phyloP scores from a whole-genome alignment of 345 rosid genomes.

The Capsella bursapastoris region DNA sequence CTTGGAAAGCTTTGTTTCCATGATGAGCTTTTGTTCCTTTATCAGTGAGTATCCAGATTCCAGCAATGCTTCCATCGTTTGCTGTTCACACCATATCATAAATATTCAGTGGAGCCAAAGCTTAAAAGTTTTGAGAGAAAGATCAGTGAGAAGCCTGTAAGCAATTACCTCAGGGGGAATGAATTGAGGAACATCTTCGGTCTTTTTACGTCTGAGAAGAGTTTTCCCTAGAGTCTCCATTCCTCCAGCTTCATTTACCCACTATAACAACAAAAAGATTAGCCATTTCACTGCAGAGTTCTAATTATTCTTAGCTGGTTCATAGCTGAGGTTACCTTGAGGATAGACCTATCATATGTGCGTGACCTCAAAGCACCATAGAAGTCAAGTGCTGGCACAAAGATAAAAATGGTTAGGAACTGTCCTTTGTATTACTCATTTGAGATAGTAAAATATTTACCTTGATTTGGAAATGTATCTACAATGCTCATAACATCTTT shows the following conservation, averaged over 20 bases:
- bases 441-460: constrained; percentile 41
- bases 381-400: constrained; percentile 79
- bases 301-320: background rate
- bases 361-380: constrained; percentile 94
- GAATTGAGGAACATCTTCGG: constrained; percentile 65
- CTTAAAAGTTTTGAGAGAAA: constrained; percentile 3
- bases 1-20: constrained; percentile 81
- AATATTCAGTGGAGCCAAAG: background rate
- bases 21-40: constrained; percentile 74
- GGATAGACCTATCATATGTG: constrained; percentile 85
- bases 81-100: constrained; percentile 54
- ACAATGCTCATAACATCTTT: constrained; percentile 71
- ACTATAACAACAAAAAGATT: constrained; percentile 50
- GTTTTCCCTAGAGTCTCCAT: constrained; percentile 64
- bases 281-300: constrained; percentile 23
- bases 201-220: constrained; percentile 65
- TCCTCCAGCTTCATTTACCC: constrained; percentile 90
- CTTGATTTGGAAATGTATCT: constrained; percentile 87
- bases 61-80: constrained; percentile 89
- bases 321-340: constrained; percentile 51
- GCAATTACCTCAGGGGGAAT: constrained; percentile 74
- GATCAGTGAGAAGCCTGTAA: constrained; percentile 22
- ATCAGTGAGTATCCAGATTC: constrained; percentile 87
- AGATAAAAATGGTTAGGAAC: constrained; percentile 4
- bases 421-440: background rate